phyloP scores from a whole-genome alignment of 371 early-diverging fungal genomes.

The Rhizopus stolonifer region DNA sequence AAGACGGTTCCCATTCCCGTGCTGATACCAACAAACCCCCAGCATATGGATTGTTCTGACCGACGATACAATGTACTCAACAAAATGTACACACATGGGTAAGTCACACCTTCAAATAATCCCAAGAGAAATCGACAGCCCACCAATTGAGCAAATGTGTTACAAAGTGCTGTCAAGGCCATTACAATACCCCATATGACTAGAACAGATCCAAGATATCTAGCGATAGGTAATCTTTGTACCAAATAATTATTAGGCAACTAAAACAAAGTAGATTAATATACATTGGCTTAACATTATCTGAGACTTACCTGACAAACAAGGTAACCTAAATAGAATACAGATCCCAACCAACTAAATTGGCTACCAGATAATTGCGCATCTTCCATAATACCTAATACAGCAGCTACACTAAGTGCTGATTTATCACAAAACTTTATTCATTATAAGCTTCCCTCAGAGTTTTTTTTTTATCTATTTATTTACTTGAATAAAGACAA shows the following conservation, averaged over 20 bases:
- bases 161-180: conserved; percentile 22
- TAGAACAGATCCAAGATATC: conserved; percentile 28
- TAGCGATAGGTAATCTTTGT: conserved; percentile 30
- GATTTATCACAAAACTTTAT: conserved; percentile 44
- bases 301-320: conserved; percentile 37
- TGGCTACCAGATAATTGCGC: conserved; percentile 19
- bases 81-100: conserved; percentile 31
- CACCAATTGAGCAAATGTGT: conserved; percentile 28
- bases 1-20: conserved; percentile 27
- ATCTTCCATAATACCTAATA: conserved; percentile 34
- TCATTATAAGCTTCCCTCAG: background rate
- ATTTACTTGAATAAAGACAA: conserved; percentile 32
- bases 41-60: conserved; percentile 28
- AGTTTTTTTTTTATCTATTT: background rate
- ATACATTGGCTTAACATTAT: too few relatives aligned
- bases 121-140: conserved; percentile 34
- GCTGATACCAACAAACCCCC: conserved; percentile 24
- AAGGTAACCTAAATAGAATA: conserved; percentile 40
- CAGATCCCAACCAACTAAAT: conserved; percentile 33
- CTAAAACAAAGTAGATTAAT: too few relatives aligned
- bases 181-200: conserved; percentile 37
- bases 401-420: conserved; percentile 32
- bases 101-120: conserved; percentile 33
- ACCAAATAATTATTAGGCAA: conserved; percentile 29
- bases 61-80: conserved; percentile 35